Percentiles rank a stretch among this genome's conserved stretches.
Evolutionary conservation across 2,329 filamentous ascomycete genomes (phyloP).

Genomic region (Microcera coccophila): DNA sequence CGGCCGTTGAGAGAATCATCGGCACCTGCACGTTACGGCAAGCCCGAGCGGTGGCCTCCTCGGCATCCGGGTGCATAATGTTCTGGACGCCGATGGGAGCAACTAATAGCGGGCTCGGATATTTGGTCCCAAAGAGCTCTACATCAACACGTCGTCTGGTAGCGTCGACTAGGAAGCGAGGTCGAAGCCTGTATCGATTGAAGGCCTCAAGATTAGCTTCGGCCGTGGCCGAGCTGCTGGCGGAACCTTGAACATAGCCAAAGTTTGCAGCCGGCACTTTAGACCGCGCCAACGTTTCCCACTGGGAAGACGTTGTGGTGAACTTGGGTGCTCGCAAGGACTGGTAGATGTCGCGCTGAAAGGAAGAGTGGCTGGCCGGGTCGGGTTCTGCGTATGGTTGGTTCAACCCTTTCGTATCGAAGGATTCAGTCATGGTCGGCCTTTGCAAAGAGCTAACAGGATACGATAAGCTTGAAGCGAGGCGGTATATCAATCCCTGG

Average conservation of each 20-base stretch:
- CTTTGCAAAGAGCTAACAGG: no score
- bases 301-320: constrained; percentile 19
- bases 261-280: constrained; percentile 33
- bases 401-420: constrained; percentile 5
- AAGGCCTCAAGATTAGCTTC: constrained; percentile 58
- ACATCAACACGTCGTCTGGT: constrained; percentile 46
- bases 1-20: constrained; percentile 64
- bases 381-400: constrained; percentile 13
- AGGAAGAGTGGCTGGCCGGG: constrained; percentile 16
- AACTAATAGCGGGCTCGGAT: constrained; percentile 49
- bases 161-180: constrained; percentile 46
- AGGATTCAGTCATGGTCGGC: neutral
- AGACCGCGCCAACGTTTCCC: constrained; percentile 18
- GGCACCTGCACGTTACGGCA: constrained; percentile 59
- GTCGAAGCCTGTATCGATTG: constrained; percentile 48
- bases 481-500: no score
- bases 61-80: constrained; percentile 63
- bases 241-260: constrained; percentile 60
- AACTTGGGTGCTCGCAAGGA: constrained; percentile 18
- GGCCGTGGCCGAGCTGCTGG: constrained; percentile 58
- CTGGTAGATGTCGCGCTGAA: constrained; percentile 23
- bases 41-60: constrained; percentile 60
- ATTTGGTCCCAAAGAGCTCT: constrained; percentile 49
- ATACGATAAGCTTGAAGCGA: no score
- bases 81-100: constrained; percentile 67